phyloP scores from a whole-genome alignment of 2,329 filamentous ascomycete genomes.

The Atkinsonella texensis region DNA sequence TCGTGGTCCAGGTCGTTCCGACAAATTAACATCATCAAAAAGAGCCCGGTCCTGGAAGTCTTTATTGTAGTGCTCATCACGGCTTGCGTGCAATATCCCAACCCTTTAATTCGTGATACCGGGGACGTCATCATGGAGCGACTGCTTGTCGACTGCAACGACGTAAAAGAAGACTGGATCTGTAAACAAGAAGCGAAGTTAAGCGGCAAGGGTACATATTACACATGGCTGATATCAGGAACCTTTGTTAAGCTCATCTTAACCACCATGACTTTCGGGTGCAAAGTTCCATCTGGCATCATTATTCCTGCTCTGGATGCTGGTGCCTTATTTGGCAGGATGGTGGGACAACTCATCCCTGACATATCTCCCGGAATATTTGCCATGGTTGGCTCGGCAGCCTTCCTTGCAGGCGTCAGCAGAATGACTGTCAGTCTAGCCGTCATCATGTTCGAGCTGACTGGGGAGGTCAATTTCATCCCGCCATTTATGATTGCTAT shows the following conservation, averaged over 20 bases:
- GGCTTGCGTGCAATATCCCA: slow-evolving; percentile 42
- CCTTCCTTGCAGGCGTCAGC: slow-evolving; percentile 45
- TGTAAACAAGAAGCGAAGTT: slow-evolving; percentile 34
- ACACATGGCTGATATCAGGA: slow-evolving; percentile 39
- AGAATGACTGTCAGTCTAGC: slow-evolving; percentile 46
- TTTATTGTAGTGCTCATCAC: slow-evolving; percentile 41
- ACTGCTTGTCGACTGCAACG: slow-evolving; percentile 41
- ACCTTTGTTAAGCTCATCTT: slow-evolving; percentile 41
- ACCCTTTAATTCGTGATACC: slow-evolving; percentile 40
- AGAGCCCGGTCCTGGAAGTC: slow-evolving; percentile 43
- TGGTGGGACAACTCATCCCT: slow-evolving; percentile 29
- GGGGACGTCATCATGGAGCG: slow-evolving; percentile 45
- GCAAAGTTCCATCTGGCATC: slow-evolving; percentile 47
- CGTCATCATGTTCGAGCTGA: slow-evolving; percentile 51
- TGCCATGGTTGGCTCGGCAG: slow-evolving; percentile 47
- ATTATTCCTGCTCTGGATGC: slow-evolving; percentile 48
- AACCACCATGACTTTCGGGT: slow-evolving; percentile 46
- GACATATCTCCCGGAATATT: slow-evolving; percentile 44
- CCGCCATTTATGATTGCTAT: slow-evolving; percentile 49
- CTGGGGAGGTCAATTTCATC: slow-evolving; percentile 44
- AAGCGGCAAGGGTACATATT: slow-evolving; percentile 26
- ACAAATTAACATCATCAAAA: slow-evolving; percentile 37
- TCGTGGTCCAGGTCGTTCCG: slow-evolving; percentile 44
- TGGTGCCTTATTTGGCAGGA: slow-evolving; percentile 44
- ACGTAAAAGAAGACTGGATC: slow-evolving; percentile 29